phyloP scores from a whole-genome alignment of 345 rosid species.

The Lagerstroemia speciosa region DNA sequence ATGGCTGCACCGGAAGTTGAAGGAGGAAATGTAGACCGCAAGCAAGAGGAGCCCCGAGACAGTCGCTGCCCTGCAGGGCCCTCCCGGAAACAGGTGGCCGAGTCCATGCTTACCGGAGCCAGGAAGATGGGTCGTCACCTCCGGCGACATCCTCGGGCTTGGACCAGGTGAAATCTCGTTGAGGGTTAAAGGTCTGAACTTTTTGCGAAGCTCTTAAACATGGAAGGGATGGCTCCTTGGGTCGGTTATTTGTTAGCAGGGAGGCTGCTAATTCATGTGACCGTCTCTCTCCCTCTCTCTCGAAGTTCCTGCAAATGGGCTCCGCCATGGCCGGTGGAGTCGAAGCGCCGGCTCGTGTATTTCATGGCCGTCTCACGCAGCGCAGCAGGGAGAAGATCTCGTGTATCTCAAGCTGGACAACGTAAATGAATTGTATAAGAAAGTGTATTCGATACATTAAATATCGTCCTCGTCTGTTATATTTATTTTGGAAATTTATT shows the following conservation, averaged over 20 bases:
- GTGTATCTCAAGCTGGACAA: too few relatives aligned
- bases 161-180: neutral
- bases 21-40: slow-evolving; percentile 11
- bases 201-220: neutral
- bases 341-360: too few relatives aligned
- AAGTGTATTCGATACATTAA: too few relatives aligned
- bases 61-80: slow-evolving; percentile 12
- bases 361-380: too few relatives aligned
- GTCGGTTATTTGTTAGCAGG: neutral
- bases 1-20: neutral
- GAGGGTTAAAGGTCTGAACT: neutral
- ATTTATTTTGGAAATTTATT: too few relatives aligned
- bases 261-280: neutral
- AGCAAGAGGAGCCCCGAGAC: slow-evolving; percentile 14
- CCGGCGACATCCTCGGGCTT: slow-evolving; percentile 3
- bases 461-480: too few relatives aligned
- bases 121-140: neutral
- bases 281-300: neutral
- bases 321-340: neutral
- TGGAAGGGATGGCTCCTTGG: neutral
- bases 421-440: too few relatives aligned
- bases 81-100: slow-evolving; percentile 9
- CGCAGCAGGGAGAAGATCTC: too few relatives aligned
- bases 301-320: neutral
- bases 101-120: slow-evolving; percentile 6